Base-by-base conservation (phyloP, 805 yeast species). In the Maudiozyma turicensis region DNA sequence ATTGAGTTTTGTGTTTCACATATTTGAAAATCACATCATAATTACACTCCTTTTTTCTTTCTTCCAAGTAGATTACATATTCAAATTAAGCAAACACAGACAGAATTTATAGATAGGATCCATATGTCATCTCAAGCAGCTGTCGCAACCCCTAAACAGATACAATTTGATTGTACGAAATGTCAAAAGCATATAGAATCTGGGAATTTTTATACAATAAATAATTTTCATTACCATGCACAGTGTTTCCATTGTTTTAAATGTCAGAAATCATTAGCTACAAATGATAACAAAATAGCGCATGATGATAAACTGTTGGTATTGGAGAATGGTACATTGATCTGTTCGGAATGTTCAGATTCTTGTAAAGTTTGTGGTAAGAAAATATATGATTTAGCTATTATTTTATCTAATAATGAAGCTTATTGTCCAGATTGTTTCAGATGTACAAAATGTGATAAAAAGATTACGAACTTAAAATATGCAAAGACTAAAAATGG, bases 401-500 rank as follows among this genome's bases (percentile, higher is more conserved):
- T 93, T 32, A 58, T 65, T 5, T 47, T 64, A 28, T 72, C 91
- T 34, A 88, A 96, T 2, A 96, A 95, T 37, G 91, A 86, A 63
- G 96, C 98, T 3, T 93, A 87, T 65, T 93, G 98, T 65, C 80
- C 95, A 8, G 74, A 75, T 45, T 91, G 99, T 66, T 93, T 91
- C 70, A 81, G 81, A 58, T 91, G 99, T 66, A 79, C 91, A 46
- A 82, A 86, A 57, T 91, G 99, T 70, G 82, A 84, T 63, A 78
- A 78, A 52, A 82, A 83, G 50, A 91, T 91, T 52, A 95, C 85
- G 60, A 95, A 91, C 67, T 71, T 90, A 55, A 75, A 89, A 55
- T 93, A 93, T 64, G 97, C 97, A 13, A 76, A 95, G 61, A 91
- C 97, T 0, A 82, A 90, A 40, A 90, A 86, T 59, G 98, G 98